A percentile compares a stretch with the other conserved stretches of the same genome.
Conservation (phyloP, 2,329 filamentous ascomycete genomes). For the Didymella arachidicola region DNA sequence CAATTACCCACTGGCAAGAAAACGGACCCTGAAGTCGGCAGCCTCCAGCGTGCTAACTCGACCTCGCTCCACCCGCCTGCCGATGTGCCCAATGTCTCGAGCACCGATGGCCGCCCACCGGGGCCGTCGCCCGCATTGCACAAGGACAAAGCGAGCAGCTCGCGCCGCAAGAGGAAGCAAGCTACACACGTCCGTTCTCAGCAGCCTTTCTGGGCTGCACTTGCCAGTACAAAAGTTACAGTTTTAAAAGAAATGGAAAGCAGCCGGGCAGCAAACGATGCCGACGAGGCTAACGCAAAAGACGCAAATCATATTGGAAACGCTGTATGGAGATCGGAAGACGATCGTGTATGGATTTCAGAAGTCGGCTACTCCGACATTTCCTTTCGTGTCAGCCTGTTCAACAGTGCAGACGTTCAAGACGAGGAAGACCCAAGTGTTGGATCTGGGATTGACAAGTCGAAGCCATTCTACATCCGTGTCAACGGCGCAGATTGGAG, state of each 20-base stretch:
- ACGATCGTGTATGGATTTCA: slow-evolving; percentile 80
- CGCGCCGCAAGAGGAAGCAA: slow-evolving; percentile 88
- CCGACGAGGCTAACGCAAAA: slow-evolving; percentile 75
- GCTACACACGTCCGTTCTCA: slow-evolving; percentile 88
- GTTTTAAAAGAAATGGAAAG: slow-evolving; percentile 83
- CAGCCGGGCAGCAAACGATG: slow-evolving; percentile 77
- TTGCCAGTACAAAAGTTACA: slow-evolving; percentile 95
- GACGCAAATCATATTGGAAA: slow-evolving; percentile 80
- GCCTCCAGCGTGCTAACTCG: slow-evolving; percentile 46
- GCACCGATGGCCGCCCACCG: slow-evolving; percentile 59
- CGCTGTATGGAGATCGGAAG: slow-evolving; percentile 73
- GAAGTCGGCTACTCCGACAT: slow-evolving; percentile 81
- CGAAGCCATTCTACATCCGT: slow-evolving; percentile 79
- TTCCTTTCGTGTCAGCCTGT: slow-evolving; percentile 76
- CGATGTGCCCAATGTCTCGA: slow-evolving; percentile 56
- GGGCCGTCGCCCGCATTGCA: slow-evolving; percentile 60
- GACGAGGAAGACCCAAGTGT: slow-evolving; percentile 49
- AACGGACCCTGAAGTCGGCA: slow-evolving; percentile 68
- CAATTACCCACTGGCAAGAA: slow-evolving; percentile 50
- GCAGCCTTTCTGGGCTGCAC: slow-evolving; percentile 91
- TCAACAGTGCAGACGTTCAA: slow-evolving; percentile 56
- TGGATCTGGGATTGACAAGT: slow-evolving; percentile 66
- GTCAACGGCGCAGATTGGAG: slow-evolving; percentile 84
- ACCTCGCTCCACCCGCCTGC: slow-evolving; percentile 55
- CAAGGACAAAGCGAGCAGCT: slow-evolving; percentile 68